These are phyloP conservation scores for Gracilariopsis chorda DNA, from an alignment of 23 red algal genomes.

Conservation along the genomic window DNA sequence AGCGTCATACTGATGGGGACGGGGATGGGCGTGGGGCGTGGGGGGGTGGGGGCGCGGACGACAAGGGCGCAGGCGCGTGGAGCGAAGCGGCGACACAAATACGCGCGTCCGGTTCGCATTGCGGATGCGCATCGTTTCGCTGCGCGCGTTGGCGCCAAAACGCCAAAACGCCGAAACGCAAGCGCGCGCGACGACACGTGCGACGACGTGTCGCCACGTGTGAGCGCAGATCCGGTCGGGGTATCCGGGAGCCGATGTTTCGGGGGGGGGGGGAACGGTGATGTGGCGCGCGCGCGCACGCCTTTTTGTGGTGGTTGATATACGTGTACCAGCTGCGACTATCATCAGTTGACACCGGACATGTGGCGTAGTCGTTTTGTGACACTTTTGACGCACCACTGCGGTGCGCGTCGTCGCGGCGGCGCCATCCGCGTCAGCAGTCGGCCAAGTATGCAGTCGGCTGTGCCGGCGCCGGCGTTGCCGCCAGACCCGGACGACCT, in stretches of 20 bases:
- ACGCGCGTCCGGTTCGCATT: neutral
- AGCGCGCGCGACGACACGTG: neutral
- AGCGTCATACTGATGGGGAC: neutral
- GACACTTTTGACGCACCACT: too few species aligned
- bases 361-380: too few species aligned
- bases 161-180: neutral
- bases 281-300: too few species aligned
- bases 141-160: neutral
- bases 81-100: neutral
- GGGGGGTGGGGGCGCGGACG: neutral
- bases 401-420: too few species aligned
- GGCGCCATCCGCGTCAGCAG: too few species aligned
- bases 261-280: too few species aligned
- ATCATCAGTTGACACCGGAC: too few species aligned
- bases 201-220: neutral
- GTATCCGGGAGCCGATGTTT: too few species aligned
- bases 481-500: slow-evolving; percentile 46
- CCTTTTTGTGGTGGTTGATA: too few species aligned
- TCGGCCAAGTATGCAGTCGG: too few species aligned
- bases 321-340: too few species aligned
- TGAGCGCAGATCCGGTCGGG: neutral
- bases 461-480: neutral
- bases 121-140: too few species aligned
- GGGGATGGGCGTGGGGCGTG: neutral
- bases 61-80: neutral